Evolutionary conservation across 352 stramenopile genomes (phyloP).

Genomic region (Thalassiosira tumida): DNA sequence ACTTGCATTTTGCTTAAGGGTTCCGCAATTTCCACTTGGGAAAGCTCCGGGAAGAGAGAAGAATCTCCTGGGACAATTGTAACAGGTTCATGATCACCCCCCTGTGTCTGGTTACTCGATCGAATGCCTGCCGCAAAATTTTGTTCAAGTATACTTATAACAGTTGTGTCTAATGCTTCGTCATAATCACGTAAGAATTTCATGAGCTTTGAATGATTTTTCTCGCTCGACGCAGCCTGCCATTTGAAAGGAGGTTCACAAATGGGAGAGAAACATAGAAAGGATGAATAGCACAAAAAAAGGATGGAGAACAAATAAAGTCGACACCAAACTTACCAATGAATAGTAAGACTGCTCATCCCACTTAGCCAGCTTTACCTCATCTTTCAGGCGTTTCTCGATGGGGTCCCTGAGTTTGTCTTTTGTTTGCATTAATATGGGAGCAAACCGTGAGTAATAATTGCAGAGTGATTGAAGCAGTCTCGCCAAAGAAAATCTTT

Average conservation of each 20-base stretch:
- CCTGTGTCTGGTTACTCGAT: slow-evolving; percentile 75
- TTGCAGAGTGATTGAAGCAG: slow-evolving; percentile 95
- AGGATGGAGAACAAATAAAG: neutral
- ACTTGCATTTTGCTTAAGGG: slow-evolving; percentile 31
- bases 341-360: slow-evolving; percentile 99
- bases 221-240: slow-evolving; percentile 95
- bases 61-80: slow-evolving; percentile 80
- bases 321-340: slow-evolving; percentile 85
- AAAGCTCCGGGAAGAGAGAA: slow-evolving; percentile 81
- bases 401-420: slow-evolving; percentile 94
- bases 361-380: slow-evolving; percentile 98
- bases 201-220: slow-evolving; percentile 98
- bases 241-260: neutral
- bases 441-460: slow-evolving; percentile 95
- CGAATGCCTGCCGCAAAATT: slow-evolving; percentile 84
- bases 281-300: neutral
- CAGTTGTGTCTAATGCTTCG: slow-evolving; percentile 88
- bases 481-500: slow-evolving; percentile 90
- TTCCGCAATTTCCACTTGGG: slow-evolving; percentile 36
- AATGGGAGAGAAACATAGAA: slow-evolving; percentile 8
- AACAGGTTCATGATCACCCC: slow-evolving; percentile 72
- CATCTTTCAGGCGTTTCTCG: slow-evolving; percentile 97
- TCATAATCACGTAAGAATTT: slow-evolving; percentile 96
- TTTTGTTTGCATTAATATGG: slow-evolving; percentile 90
- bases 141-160: slow-evolving; percentile 88